Evolutionary conservation across 2,329 filamentous ascomycete species (phyloP).

Genomic region (Emmonsiellopsis sp.): DNA sequence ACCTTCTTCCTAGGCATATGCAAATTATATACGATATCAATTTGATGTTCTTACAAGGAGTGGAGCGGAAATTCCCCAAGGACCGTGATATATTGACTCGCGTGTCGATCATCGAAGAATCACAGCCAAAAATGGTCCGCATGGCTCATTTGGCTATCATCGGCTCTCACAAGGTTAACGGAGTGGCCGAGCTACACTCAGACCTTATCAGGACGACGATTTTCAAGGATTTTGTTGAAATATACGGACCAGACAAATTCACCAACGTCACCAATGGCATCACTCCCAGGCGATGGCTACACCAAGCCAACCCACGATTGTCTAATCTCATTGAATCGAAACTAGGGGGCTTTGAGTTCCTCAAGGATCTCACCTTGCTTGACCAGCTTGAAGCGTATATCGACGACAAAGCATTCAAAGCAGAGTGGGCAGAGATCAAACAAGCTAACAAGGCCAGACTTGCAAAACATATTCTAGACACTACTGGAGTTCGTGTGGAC

Average conservation of each 20-base stretch:
- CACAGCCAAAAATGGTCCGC: slow-evolving; percentile 92
- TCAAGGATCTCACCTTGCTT: slow-evolving; percentile 81
- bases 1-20: slow-evolving; percentile 84
- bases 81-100: slow-evolving; percentile 75
- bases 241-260: slow-evolving; percentile 95
- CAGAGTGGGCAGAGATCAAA: slow-evolving; percentile 95
- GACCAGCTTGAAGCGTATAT: slow-evolving; percentile 77
- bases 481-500: slow-evolving; percentile 73
- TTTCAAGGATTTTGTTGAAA: slow-evolving; percentile 95
- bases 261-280: slow-evolving; percentile 98
- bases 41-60: slow-evolving; percentile 78
- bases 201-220: slow-evolving; percentile 99
- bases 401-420: slow-evolving; percentile 82
- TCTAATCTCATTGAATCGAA: slow-evolving; percentile 90
- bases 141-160: slow-evolving; percentile 96
- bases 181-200: slow-evolving; percentile 93
- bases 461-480: slow-evolving; percentile 80
- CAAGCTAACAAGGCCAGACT: slow-evolving; percentile 89
- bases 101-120: slow-evolving; percentile 97
- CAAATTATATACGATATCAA: slow-evolving; percentile 99
- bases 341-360: slow-evolving; percentile 69
- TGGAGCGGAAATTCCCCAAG: slow-evolving; percentile 83
- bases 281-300: slow-evolving; percentile 89
- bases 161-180: slow-evolving; percentile 98
- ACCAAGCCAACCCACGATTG: slow-evolving; percentile 90